Percentiles rank a stretch among this genome's conserved stretches.
Evolutionary conservation across 805 yeast species (phyloP).

Genomic region (Metschnikowia continentalis): DNA sequence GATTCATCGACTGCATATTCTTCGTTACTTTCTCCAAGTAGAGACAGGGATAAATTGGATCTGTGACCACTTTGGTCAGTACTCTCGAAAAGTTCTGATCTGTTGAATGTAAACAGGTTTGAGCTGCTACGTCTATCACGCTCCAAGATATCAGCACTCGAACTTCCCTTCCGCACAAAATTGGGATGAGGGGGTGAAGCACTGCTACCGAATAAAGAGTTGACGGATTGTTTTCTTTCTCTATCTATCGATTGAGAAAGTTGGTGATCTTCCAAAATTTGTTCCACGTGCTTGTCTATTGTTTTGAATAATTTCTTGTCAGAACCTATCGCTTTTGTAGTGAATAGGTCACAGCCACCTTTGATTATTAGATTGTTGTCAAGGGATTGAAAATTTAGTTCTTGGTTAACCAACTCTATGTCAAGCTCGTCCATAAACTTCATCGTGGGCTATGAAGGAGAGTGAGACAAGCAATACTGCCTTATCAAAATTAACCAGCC

Average conservation of each 20-base stretch:
- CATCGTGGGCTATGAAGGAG: constrained; percentile 3
- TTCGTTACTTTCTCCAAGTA: constrained; percentile 10
- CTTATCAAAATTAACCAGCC: constrained; percentile 2
- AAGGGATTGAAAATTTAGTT: constrained; percentile 46
- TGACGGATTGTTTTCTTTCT: constrained; percentile 35
- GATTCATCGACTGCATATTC: constrained; percentile 37
- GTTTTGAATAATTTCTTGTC: constrained; percentile 87
- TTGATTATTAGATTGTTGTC: constrained; percentile 49
- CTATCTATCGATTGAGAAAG: constrained; percentile 35
- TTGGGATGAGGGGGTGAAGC: constrained; percentile 28
- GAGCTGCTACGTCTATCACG: constrained; percentile 27
- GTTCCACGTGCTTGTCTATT: constrained; percentile 75
- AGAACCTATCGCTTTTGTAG: constrained; percentile 88
- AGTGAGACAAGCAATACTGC: constrained; percentile 3
- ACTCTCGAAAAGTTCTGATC: constrained; percentile 9
- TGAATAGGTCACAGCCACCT: constrained; percentile 90
- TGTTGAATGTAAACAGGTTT: constrained; percentile 23
- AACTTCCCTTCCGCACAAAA: constrained; percentile 24
- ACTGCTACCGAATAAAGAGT: constrained; percentile 35
- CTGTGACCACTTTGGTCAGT: constrained; percentile 1
- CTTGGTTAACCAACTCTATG: constrained; percentile 85
- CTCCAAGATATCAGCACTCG: constrained; percentile 14
- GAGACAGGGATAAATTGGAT: constrained; percentile 12
- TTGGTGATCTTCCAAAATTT: constrained; percentile 43
- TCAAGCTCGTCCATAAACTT: constrained; percentile 91